Percentiles rank a stretch among this genome's conserved stretches.
Evolutionary conservation across 345 rosid genomes (phyloP).

Genomic region (Eucalyptus tenuipes): DNA sequence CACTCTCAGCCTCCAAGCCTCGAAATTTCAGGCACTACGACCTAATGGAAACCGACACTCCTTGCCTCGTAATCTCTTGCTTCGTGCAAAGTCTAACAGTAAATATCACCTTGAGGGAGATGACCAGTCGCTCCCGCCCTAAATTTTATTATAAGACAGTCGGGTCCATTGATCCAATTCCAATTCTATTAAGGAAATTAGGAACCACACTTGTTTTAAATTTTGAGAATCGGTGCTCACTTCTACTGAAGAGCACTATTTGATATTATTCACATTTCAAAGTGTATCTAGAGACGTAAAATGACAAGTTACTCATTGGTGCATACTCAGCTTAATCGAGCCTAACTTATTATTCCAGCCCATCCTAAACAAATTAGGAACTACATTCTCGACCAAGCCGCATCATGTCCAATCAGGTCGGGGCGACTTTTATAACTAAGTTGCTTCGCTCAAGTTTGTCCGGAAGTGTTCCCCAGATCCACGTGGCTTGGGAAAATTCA

Average conservation of each 20-base stretch:
- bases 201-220: fast-evolving
- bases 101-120: neutral
- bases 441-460: neutral
- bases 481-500: neutral
- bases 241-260: fast-evolving
- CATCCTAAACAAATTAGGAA: neutral
- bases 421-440: neutral
- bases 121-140: neutral
- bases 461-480: neutral
- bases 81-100: neutral
- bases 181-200: neutral
- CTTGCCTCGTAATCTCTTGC: neutral
- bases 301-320: neutral
- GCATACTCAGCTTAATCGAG: neutral
- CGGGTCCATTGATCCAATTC: fast-evolving
- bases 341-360: neutral
- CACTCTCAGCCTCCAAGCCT: neutral
- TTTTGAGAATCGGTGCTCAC: neutral
- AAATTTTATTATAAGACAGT: neutral
- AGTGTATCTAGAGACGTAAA: neutral
- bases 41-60: neutral
- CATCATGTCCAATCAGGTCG: neutral
- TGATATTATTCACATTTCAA: neutral
- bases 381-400: neutral
- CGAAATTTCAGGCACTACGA: neutral